Conservation (phyloP, 495 filamentous ascomycete species). For the Daldinia childiae region DNA sequence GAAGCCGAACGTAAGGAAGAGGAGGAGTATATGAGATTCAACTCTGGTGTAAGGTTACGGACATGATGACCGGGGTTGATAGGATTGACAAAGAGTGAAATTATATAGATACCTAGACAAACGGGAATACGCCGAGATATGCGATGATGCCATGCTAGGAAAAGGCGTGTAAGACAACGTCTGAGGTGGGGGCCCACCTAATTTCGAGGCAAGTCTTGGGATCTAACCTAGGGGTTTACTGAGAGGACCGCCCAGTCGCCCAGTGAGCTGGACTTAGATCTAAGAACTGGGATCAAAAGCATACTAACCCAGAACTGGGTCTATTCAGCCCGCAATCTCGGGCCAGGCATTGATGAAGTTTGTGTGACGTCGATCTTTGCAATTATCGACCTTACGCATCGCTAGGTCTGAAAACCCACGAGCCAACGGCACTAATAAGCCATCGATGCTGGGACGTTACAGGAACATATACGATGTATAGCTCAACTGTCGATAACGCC, state of each 20-base stretch:
- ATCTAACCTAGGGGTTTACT: background rate
- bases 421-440: conserved; percentile 5
- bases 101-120: conserved; percentile 34
- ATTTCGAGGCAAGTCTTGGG: conserved; percentile 24
- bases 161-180: conserved; percentile 35
- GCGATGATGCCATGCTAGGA: conserved; percentile 28
- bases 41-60: conserved; percentile 1
- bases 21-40: conserved; percentile 34
- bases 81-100: conserved; percentile 35
- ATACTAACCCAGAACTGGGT: conserved; percentile 18
- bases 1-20: conserved; percentile 2
- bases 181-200: conserved; percentile 29
- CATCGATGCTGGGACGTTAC: conserved; percentile 1
- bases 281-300: no score
- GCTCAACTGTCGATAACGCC: conserved; percentile 10
- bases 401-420: conserved; percentile 15
- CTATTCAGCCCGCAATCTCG: conserved; percentile 39
- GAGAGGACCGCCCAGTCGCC: background rate
- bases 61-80: conserved; percentile 8
- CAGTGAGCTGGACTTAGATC: no score
- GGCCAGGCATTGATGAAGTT: conserved; percentile 2
- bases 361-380: conserved; percentile 33
- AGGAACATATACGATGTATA: conserved; percentile 9
- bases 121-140: conserved; percentile 21
- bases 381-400: conserved; percentile 26